Evolutionary conservation across 2,329 filamentous ascomycete species (phyloP).

Genomic region (Clonostachys sp.): DNA sequence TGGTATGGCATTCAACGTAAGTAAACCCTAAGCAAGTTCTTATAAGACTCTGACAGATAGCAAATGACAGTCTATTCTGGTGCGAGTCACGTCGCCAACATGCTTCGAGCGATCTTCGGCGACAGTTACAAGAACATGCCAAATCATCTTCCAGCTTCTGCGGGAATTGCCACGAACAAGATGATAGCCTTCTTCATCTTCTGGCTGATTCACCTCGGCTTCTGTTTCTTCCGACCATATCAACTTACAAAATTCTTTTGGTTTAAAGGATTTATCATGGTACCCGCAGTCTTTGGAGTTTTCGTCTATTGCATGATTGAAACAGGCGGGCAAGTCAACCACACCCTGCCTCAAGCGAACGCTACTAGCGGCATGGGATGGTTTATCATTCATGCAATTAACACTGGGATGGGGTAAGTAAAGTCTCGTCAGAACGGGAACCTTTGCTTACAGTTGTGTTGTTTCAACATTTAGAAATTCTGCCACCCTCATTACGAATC

Average conservation of each 20-base stretch:
- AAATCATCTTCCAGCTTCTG: conserved; percentile 29
- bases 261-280: no score
- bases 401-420: not conserved
- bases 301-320: conserved; percentile 1
- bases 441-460: no score
- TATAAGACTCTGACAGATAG: no score
- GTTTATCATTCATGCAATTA: not conserved
- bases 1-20: conserved; percentile 9
- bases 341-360: no score
- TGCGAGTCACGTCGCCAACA: no score
- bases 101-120: conserved; percentile 13
- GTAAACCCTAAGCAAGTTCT: no score
- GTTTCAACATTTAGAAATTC: not conserved
- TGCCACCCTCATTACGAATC: not conserved
- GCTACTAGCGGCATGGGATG: not conserved
- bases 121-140: conserved; percentile 26
- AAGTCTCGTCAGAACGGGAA: no score
- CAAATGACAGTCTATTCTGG: no score
- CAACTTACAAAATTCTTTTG: no score
- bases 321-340: no score
- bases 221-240: no score
- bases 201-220: not conserved
- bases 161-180: conserved; percentile 18
- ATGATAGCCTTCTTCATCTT: conserved; percentile 1
- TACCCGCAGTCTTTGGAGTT: not conserved